Percentiles rank a stretch among this genome's conserved stretches.
phyloP scores from a whole-genome alignment of 257 asterid genomes.

The Buddleja alternifolia region DNA sequence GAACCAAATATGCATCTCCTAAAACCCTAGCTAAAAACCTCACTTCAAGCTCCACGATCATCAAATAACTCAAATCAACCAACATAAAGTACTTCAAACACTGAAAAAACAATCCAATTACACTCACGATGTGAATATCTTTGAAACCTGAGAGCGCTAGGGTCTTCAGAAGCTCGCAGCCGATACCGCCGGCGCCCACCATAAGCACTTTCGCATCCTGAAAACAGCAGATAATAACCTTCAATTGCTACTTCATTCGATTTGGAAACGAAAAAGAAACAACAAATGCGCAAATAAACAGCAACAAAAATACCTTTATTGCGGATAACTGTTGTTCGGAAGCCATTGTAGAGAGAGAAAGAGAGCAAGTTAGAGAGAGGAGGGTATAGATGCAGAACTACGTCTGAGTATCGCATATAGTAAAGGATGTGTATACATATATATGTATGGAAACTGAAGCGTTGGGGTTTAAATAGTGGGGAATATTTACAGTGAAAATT shows the following conservation, averaged over 20 bases:
- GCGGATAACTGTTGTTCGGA: constrained; percentile 61
- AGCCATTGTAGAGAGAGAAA: constrained; percentile 49
- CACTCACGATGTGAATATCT: constrained; percentile 88
- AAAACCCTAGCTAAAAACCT: constrained; percentile 46
- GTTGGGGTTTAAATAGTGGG: constrained; percentile 33
- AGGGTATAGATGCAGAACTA: constrained; percentile 15
- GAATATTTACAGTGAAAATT: constrained; percentile 39
- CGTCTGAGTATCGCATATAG: constrained; percentile 27
- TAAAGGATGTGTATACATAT: not conserved
- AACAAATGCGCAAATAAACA: not conserved
- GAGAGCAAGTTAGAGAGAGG: constrained; percentile 22
- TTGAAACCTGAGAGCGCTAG: constrained; percentile 94
- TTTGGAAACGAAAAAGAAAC: not conserved
- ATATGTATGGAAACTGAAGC: not conserved
- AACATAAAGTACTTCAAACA: not conserved
- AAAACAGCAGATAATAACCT: constrained; percentile 15
- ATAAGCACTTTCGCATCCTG: constrained; percentile 94
- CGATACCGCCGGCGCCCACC: constrained; percentile 99
- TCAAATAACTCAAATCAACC: constrained; percentile 5
- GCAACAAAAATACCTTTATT: constrained; percentile 55
- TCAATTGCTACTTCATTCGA: constrained; percentile 12
- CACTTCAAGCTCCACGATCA: constrained; percentile 27
- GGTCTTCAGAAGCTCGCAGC: constrained; percentile 94
- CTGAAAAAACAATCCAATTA: constrained; percentile 6
- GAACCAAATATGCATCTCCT: constrained; percentile 19